Base-by-base conservation (phyloP, 2,329 filamentous ascomycete genomes). In the Colletotrichum sublineola region DNA sequence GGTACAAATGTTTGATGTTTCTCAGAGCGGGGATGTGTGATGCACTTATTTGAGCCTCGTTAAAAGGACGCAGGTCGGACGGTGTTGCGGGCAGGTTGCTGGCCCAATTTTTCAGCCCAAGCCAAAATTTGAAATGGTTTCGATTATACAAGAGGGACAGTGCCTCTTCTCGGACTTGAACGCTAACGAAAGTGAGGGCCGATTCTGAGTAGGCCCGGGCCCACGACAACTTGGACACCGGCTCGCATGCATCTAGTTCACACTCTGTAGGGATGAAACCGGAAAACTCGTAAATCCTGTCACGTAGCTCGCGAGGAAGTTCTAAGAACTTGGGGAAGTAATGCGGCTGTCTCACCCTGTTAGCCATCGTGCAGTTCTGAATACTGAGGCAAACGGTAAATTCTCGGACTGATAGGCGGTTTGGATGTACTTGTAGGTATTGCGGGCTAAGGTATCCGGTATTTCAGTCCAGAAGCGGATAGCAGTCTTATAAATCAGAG, bases 111-210 rank as follows among this genome's bases (percentile, higher is more conserved):
- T 31, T 9, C 24, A 12, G 18, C 20, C 46, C 46, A 31, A 63
- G 61, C 46, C 33, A 63, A 20, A 63, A 53, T 7, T 38, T 40
- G 48, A 53, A 63, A 53, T 42, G 33, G 36, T 63, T 63, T 42
- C 15, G 15, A 12, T 3, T 53, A 1, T 53, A 29, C 2, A 42
- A 53, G 20, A 63, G 36, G 9, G 14, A 11, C 2, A 63, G 18
- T 5, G 15, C 24, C 24, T 63, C 61, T 7, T 29, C 33, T 31
- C 38, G 20, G 12, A 63, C 61, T 63, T 53, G 46, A 9, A 12
- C 3, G 18, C 9, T 42, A 3, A 63, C 36, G 3, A 5, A 29
- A 3, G 40, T 42, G 1, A 53, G 20, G 12, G 61, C 15, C 1
- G 61, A 53, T 11, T 38, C 5, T 31, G 46, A 36, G 12, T 53